A percentile compares a stretch with the other conserved stretches of the same genome.
These are phyloP conservation scores for Schizosaccharomyces versatilis DNA, from an alignment of 1,139 yeast species.

Conservation along the genomic window DNA sequence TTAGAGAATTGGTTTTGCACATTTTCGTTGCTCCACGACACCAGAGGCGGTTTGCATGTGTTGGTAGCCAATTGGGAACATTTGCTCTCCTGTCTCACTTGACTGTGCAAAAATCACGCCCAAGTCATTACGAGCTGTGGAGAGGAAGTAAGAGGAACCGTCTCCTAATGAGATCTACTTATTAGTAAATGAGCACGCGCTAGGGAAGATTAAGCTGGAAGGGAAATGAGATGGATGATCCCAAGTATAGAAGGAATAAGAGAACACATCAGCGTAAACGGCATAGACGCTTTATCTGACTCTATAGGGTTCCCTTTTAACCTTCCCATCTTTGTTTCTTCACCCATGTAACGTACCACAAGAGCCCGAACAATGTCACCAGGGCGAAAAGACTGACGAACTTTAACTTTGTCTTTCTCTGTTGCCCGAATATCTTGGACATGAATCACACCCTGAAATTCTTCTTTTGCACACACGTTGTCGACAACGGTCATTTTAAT, in stretches of 20 bases:
- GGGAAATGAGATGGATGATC: not conserved
- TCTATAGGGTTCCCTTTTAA: conserved; percentile 16
- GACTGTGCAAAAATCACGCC: conserved; percentile 81
- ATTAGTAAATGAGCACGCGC: no score
- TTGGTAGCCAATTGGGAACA: conserved; percentile 92
- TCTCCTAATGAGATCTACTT: conserved; percentile 58
- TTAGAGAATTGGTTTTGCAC: conserved; percentile 64
- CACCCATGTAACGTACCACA: conserved; percentile 10
- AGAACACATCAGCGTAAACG: no score
- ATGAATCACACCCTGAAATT: conserved; percentile 62
- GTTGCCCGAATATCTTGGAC: conserved; percentile 70
- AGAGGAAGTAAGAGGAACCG: conserved; percentile 69
- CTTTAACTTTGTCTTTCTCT: conserved; percentile 68
- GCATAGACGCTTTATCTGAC: no score
- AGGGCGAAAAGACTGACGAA: conserved; percentile 61
- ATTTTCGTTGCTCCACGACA: conserved; percentile 54
- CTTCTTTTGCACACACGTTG: conserved; percentile 29
- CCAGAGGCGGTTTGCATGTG: conserved; percentile 70
- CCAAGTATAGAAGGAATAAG: no score
- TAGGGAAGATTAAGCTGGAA: not conserved
- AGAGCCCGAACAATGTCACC: conserved; percentile 81
- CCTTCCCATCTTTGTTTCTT: not conserved
- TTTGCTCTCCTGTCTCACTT: conserved; percentile 42
- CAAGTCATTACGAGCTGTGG: conserved; percentile 74
- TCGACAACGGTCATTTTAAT: conserved; percentile 72